phyloP scores from a whole-genome alignment of 768 basidiomycete species.

The Collybia mongolica region DNA sequence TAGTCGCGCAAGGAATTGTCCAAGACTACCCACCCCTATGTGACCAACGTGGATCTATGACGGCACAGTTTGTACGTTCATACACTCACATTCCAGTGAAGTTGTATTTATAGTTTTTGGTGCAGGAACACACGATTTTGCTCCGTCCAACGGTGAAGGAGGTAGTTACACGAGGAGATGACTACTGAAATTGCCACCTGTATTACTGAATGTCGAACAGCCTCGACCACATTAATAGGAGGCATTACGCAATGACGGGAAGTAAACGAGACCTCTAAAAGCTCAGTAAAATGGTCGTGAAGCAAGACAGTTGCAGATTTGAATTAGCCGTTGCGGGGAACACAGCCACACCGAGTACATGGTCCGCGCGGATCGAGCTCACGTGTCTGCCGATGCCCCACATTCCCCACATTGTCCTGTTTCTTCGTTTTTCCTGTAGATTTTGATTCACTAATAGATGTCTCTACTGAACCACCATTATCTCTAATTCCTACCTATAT shows the following conservation, averaged over 20 bases:
- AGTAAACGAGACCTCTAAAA: background rate
- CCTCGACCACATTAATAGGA: background rate
- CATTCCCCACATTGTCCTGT: background rate
- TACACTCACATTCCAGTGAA: background rate
- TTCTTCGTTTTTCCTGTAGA: background rate
- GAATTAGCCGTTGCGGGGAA: background rate
- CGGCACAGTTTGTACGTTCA: constrained; percentile 81
- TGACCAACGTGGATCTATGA: constrained; percentile 85
- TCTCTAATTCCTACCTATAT: background rate
- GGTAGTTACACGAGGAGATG: constrained; percentile 80
- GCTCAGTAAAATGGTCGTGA: too few species aligned
- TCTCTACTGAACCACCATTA: constrained; percentile 3
- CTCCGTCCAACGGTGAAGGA: constrained; percentile 85
- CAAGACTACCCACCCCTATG: constrained; percentile 91
- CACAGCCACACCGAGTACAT: constrained; percentile 4
- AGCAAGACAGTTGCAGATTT: constrained; percentile 10
- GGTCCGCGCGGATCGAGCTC: constrained; percentile 2
- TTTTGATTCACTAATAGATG: background rate
- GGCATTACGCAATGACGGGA: too few species aligned
- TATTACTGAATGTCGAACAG: background rate
- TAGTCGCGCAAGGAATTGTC: constrained; percentile 87
- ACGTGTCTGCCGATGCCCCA: background rate
- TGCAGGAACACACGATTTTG: constrained; percentile 81
- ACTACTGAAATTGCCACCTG: constrained; percentile 50
- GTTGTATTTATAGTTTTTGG: background rate